Evolutionary conservation across 2,329 filamentous ascomycete species (phyloP), one percentile per base, ranked within the genome.

Genomic region (Mollisia scopiformis): DNA sequence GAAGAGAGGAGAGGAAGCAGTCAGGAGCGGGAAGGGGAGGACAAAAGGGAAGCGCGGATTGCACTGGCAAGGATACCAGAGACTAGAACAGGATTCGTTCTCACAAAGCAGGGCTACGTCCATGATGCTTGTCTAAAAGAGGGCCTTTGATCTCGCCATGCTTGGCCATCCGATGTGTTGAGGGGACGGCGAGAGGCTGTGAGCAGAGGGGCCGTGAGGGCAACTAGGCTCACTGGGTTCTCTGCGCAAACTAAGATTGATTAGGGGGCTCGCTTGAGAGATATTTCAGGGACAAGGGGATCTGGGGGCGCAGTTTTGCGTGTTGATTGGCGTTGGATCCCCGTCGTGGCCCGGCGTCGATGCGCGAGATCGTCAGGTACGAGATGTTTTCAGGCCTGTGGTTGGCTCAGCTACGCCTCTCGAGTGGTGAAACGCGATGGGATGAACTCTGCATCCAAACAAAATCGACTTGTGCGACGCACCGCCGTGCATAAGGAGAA

Each of bases 11-110:
- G 53, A 59, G 56, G 59, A 62, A 47, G 52, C 51, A 43, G 53
- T 35, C 57, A 61, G 53, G 60, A 62, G 39, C 43, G 49, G 46
- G 47, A 5, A 52, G 35, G 54, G 35, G 57, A 31, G 59, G 35
- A 64, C 60, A 64, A 64, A 66, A 63, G 65, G 57, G 58, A 56
- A 62, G 57, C 53, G 57, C 56, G 59, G 56, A 64, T 68, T 61
- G 39, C 57, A 61, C 21, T 7, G 30, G 39, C 65, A 66, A 49
- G 65, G 65, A 53, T 51, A 25, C 27, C 50, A 43, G 27, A 50
- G 39, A 49, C 59, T 63, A 62, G 61, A 30, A 58, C 49, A 64
- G 55, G 65, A 61, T 59, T 60, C 41, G 50, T 59, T 46, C 58
- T 64, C n/a, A 59, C 62, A 55, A 58, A 54, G 39, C 57, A 57